These are phyloP conservation scores for Maudiozyma pseudohumilis DNA, from an alignment of 805 yeast species.

Conservation along the genomic window DNA sequence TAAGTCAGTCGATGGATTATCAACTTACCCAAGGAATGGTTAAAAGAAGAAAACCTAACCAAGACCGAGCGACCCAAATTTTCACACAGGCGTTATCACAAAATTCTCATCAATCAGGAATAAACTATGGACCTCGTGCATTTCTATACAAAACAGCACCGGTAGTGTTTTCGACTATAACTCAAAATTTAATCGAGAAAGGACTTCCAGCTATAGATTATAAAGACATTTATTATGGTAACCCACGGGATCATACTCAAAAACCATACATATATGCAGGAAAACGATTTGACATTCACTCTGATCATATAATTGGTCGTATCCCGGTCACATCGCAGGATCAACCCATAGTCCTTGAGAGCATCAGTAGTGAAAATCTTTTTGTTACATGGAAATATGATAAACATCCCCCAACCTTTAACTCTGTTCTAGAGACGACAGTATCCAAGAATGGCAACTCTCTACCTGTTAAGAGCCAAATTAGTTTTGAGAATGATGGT, in stretches of 20 bases:
- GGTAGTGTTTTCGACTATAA: conserved; percentile 28
- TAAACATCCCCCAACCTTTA: conserved; percentile 38
- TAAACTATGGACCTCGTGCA: conserved; percentile 2
- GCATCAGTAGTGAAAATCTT: background rate
- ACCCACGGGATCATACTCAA: conserved; percentile 40
- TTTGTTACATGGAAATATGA: conserved; percentile 38
- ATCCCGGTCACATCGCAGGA: conserved; percentile 22
- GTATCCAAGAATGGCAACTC: no score
- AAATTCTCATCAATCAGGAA: no score
- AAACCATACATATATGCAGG: conserved; percentile 61
- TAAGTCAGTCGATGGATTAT: conserved; percentile 11
- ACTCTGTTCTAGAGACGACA: conserved; percentile 21
- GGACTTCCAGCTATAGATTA: conserved; percentile 47
- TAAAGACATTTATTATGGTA: conserved; percentile 53
- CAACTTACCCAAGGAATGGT: conserved; percentile 19
- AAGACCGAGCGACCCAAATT: no score
- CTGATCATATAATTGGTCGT: conserved; percentile 30
- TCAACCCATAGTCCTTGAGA: conserved; percentile 8
- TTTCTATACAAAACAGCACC: conserved; percentile 12
- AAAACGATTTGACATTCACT: conserved; percentile 41
- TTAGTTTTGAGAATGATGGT: no score
- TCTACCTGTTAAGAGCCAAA: no score
- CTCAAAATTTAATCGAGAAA: conserved; percentile 37
- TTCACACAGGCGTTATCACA: no score
- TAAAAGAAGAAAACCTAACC: conserved; percentile 9